Conservation (phyloP, 2,329 filamentous ascomycete species). For the Karstenula rhodostoma region DNA sequence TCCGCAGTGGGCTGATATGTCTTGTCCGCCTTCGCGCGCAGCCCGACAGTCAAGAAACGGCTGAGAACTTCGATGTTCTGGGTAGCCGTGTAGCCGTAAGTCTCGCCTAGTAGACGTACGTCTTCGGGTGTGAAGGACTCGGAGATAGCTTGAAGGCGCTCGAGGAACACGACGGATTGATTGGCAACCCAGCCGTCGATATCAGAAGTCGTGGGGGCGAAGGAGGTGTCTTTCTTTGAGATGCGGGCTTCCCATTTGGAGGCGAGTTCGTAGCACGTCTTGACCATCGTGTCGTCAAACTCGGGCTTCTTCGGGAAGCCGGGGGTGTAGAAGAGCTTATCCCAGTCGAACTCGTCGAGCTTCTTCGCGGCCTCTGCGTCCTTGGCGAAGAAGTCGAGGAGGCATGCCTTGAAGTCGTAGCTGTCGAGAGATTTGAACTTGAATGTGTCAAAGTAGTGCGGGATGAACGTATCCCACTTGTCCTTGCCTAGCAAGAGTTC, state of each 20-base stretch:
- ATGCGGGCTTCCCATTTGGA: conserved; percentile 76
- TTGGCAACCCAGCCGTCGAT: conserved; percentile 80
- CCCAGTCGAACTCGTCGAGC: conserved; percentile 83
- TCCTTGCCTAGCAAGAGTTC: conserved; percentile 83
- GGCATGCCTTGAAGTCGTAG: conserved; percentile 90
- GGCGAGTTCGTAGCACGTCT: conserved; percentile 83
- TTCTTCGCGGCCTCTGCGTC: conserved; percentile 70
- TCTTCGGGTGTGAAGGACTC: conserved; percentile 70
- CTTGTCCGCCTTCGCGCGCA: conserved; percentile 74
- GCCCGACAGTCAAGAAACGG: conserved; percentile 80
- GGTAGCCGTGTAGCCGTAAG: conserved; percentile 69
- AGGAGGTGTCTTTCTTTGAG: conserved; percentile 34
- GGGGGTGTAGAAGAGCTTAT: conserved; percentile 85
- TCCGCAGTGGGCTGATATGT: conserved; percentile 76
- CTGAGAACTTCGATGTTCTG: conserved; percentile 87
- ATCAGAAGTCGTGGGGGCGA: conserved; percentile 73
- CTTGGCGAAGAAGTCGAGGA: conserved; percentile 81
- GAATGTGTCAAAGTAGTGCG: conserved; percentile 90
- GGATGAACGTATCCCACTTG: conserved; percentile 96
- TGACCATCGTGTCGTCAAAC: conserved; percentile 88
- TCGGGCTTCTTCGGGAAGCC: conserved; percentile 89
- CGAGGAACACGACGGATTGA: conserved; percentile 91
- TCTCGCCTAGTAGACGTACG: conserved; percentile 74
- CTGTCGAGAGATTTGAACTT: conserved; percentile 88
- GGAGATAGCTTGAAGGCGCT: conserved; percentile 74